These are phyloP conservation scores for Pythium oligandrum DNA, from an alignment of 352 stramenopile genomes.

Conservation along the genomic window DNA sequence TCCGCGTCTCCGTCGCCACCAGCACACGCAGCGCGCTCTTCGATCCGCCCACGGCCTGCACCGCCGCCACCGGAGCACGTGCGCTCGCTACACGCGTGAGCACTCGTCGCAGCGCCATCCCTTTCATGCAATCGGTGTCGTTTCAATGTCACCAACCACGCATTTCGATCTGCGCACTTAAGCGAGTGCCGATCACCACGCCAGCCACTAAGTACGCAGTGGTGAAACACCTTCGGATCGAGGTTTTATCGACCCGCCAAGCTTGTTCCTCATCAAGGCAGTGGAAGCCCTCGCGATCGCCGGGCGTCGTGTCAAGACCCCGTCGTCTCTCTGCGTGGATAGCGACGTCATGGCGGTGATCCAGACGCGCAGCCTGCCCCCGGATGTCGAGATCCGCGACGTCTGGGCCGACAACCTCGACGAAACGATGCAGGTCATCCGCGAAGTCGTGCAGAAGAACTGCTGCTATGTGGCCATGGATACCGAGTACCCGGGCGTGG, in stretches of 20 bases:
- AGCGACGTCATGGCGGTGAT: slow-evolving; percentile 15
- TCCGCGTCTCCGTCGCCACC: background rate
- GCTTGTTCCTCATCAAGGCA: no score
- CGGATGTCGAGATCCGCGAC: slow-evolving; percentile 91
- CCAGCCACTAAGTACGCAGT: no score
- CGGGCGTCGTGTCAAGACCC: no score
- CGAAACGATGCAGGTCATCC: slow-evolving; percentile 94
- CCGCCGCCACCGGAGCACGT: no score
- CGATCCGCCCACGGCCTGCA: no score
- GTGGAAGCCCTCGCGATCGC: no score
- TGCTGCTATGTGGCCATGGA: slow-evolving; percentile 99
- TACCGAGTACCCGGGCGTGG: slow-evolving; percentile 99
- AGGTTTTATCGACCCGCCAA: no score
- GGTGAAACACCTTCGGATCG: no score
- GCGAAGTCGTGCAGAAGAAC: slow-evolving; percentile 93
- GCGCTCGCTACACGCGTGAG: slow-evolving; percentile 7
- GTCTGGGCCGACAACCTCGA: slow-evolving; percentile 94
- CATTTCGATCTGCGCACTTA: no score
- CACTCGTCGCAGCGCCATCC: slow-evolving; percentile 8
- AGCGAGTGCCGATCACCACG: no score
- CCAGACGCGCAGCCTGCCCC: slow-evolving; percentile 43
- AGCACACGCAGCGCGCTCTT: no score
- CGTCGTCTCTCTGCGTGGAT: background rate
- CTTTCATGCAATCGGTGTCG: background rate
- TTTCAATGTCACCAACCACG: background rate